Base-by-base conservation (phyloP, 495 filamentous ascomycete genomes). In the Neurospora sp. region DNA sequence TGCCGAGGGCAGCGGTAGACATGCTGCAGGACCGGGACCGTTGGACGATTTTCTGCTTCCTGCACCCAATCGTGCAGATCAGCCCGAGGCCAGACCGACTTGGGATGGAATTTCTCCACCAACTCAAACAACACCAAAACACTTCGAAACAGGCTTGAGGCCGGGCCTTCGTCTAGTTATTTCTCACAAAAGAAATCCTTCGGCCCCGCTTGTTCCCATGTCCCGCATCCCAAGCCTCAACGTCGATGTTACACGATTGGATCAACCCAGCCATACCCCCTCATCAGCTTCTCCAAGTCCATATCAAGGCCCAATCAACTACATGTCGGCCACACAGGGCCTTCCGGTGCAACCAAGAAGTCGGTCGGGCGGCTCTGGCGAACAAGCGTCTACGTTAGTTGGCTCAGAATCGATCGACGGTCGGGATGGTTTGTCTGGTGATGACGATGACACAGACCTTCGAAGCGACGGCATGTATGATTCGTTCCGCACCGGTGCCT, bases 401-500 rank as follows among this genome's bases (percentile, higher is more conserved):
- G 92, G 93, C 40, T 97, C 94, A 24, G 95, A 99, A 74, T 66
- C 54, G 28, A 86, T 86, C 75, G 92, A 96, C 75, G 88, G 89
- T 54, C 90, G 92, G 71, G 90, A 90, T 21, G 90, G 93, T 73
- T 86, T 86, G 13, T 94, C 90, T 3, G 89, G 90, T 6, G 94
- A 95, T 71, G 94, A 97, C 74, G 93, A 96, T 71, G 94, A 97
- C 72, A 90, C 89, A 4, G 94, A 97, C 77, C 90, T 92, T 72
- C 88, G 92, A 82, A 97, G 92, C 76, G 96, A 98, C 76, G 95
- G 92, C 7, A 89, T 94, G 69, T 98, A 93, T 83, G 96, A 98
- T 80, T 98, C 94, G 19, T 84, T 96, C 74, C 90, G 94, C 72
- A 97, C 95, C 10, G 88, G 91, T 70, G 89, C 90, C 34, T 96